Conservation (phyloP, 202 grass and related monocot species). For the Zoysia matrella region DNA sequence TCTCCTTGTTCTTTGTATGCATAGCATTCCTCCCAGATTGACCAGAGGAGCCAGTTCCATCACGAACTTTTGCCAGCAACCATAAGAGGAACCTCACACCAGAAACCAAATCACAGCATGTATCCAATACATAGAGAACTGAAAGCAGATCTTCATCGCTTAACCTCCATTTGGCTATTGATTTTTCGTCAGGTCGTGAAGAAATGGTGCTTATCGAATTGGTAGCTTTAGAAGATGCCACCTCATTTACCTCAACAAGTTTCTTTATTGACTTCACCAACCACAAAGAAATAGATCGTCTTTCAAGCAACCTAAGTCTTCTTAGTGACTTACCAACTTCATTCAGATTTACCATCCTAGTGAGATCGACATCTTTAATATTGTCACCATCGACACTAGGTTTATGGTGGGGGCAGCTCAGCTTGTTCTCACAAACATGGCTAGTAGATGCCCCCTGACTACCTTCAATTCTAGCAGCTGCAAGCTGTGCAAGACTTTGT, state of each 20-base stretch:
- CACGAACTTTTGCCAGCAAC: constrained; percentile 79
- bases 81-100: constrained; percentile 79
- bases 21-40: constrained; percentile 64
- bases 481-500: constrained; percentile 93
- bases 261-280: constrained; percentile 82
- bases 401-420: constrained; percentile 87
- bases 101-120: constrained; percentile 88
- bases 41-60: constrained; percentile 49
- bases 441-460: constrained; percentile 96
- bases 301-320: constrained; percentile 90
- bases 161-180: constrained; percentile 67
- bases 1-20: constrained; percentile 77
- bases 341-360: constrained; percentile 53
- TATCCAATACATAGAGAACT: constrained; percentile 89
- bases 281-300: constrained; percentile 87
- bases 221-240: constrained; percentile 61
- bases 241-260: constrained; percentile 90
- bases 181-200: constrained; percentile 59
- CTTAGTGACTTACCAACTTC: constrained; percentile 85
- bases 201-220: constrained; percentile 61
- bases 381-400: constrained; percentile 63
- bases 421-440: constrained; percentile 94
- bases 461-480: constrained; percentile 87
- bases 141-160: constrained; percentile 88
- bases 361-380: constrained; percentile 70